Conservation (phyloP, 1,284 basidiomycete species). For the Malassezia vespertilionis region DNA sequence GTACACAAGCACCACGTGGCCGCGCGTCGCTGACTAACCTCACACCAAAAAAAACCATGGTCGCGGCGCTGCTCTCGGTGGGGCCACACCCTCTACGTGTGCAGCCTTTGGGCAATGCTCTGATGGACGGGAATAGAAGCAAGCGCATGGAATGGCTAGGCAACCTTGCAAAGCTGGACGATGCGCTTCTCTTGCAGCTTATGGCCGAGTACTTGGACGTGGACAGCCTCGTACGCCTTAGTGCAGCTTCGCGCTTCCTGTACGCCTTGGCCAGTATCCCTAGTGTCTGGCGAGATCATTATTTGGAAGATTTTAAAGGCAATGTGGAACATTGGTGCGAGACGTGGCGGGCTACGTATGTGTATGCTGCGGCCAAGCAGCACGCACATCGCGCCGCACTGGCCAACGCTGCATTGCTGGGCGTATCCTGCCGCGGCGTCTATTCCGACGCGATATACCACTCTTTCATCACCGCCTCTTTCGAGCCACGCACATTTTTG, state of each 20-base stretch:
- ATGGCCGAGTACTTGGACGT: slow-evolving; percentile 21
- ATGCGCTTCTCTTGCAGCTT: slow-evolving; percentile 30
- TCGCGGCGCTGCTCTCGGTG: background rate
- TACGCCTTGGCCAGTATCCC: slow-evolving; percentile 27
- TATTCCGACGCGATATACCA: slow-evolving; percentile 34
- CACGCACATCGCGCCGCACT: no score
- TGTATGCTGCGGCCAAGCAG: slow-evolving; percentile 8
- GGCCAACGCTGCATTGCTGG: no score
- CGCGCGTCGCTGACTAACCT: background rate
- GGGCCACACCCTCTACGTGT: slow-evolving; percentile 34
- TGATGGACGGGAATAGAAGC: slow-evolving; percentile 25
- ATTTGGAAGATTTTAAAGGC: slow-evolving; percentile 22
- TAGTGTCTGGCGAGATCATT: slow-evolving; percentile 30
- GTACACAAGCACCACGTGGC: slow-evolving; percentile 10
- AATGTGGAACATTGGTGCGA: slow-evolving; percentile 31
- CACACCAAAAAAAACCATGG: no score
- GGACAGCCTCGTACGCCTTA: slow-evolving; percentile 20
- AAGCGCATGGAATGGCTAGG: no score
- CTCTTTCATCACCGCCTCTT: slow-evolving; percentile 29
- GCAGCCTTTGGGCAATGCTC: slow-evolving; percentile 36
- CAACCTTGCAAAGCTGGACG: slow-evolving; percentile 23
- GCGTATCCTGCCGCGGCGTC: slow-evolving; percentile 1
- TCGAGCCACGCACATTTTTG: slow-evolving; percentile 13
- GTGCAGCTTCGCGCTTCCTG: slow-evolving; percentile 22
- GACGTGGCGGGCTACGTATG: slow-evolving; percentile 37